Percentiles rank a stretch among this genome's conserved stretches.
phyloP scores from a whole-genome alignment of 1,139 yeast genomes.

The Nadsonia commutata region DNA sequence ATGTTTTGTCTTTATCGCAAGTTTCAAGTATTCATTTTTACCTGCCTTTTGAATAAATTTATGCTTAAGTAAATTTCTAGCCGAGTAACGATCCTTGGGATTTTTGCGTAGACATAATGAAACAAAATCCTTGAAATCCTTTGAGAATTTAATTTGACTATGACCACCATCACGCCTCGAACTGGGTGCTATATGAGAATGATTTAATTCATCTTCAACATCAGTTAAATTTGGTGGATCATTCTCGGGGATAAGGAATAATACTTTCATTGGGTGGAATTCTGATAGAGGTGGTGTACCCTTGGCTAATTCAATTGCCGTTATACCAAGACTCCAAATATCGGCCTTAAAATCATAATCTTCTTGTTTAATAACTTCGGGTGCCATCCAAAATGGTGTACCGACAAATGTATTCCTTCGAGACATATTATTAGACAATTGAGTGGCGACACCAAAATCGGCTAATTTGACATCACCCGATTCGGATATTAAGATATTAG shows the following conservation, averaged over 20 bases:
- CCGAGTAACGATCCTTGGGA: constrained; percentile 44
- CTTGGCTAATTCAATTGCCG: constrained; percentile 67
- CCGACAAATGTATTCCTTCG: constrained; percentile 87
- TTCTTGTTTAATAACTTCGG: constrained; percentile 80
- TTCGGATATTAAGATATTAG: constrained; percentile 55
- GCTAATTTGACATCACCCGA: constrained; percentile 79
- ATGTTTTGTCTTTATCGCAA: constrained; percentile 15
- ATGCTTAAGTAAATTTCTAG: constrained; percentile 43
- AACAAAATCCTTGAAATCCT: constrained; percentile 47
- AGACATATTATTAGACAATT: constrained; percentile 61
- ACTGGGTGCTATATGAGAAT: not conserved
- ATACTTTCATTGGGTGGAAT: constrained; percentile 68
- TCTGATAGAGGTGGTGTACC: constrained; percentile 75
- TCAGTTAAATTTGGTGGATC: constrained; percentile 37
- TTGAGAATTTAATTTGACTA: constrained; percentile 19
- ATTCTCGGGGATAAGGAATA: constrained; percentile 40
- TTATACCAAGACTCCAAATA: constrained; percentile 91
- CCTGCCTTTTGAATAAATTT: constrained; percentile 39
- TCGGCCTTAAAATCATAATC: constrained; percentile 86
- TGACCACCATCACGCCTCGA: not conserved
- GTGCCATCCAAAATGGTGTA: constrained; percentile 99
- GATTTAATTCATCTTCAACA: constrained; percentile 11
- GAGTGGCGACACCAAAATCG: constrained; percentile 93
- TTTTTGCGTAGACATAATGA: constrained; percentile 47
- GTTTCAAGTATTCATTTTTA: constrained; percentile 20